Conservation (phyloP, 2,329 filamentous ascomycete species). For the Aspergillus oerlinghausenensis region DNA sequence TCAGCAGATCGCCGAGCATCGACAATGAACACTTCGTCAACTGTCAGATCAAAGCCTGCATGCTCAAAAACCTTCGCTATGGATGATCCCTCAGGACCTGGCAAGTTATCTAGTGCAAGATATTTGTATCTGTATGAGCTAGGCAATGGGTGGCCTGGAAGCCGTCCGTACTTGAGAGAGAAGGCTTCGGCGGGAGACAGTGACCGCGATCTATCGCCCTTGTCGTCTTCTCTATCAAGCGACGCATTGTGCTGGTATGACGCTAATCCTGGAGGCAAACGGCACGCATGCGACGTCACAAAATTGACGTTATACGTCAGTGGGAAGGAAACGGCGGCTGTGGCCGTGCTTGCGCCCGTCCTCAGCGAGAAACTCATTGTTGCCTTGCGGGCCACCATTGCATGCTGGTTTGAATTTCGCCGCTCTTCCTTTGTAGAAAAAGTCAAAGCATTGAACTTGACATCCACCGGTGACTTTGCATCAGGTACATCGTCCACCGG, state of each 20-base stretch:
- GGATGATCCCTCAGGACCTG: constrained; percentile 10
- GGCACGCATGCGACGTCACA: constrained; percentile 52
- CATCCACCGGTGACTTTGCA: constrained; percentile 6
- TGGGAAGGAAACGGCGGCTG: constrained; percentile 30
- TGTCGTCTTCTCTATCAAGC: not conserved
- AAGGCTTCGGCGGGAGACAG: constrained; percentile 5
- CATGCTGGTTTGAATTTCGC: constrained; percentile 9
- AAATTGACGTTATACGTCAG: constrained; percentile 51
- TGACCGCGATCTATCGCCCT: not conserved
- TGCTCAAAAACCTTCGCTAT: constrained; percentile 3
- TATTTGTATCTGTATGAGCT: constrained; percentile 30
- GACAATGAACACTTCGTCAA: constrained; percentile 28
- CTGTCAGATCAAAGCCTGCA: constrained; percentile 2
- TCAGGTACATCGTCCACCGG: constrained; percentile 28
- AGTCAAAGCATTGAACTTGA: constrained; percentile 21
- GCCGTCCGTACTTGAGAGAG: constrained; percentile 11
- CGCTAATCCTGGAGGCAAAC: constrained; percentile 37
- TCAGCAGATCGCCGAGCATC: constrained; percentile 32
- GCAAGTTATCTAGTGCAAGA: constrained; percentile 24
- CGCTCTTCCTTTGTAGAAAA: constrained; percentile 19
- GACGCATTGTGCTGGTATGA: constrained; percentile 2
- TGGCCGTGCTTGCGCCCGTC: constrained; percentile 9
- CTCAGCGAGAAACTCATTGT: constrained; percentile 24
- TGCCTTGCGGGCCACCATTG: constrained; percentile 20
- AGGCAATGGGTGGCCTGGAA: constrained; percentile 38